Evolutionary conservation across 2,329 filamentous ascomycete species (phyloP).

Genomic region (Alternaria brassicicola): DNA sequence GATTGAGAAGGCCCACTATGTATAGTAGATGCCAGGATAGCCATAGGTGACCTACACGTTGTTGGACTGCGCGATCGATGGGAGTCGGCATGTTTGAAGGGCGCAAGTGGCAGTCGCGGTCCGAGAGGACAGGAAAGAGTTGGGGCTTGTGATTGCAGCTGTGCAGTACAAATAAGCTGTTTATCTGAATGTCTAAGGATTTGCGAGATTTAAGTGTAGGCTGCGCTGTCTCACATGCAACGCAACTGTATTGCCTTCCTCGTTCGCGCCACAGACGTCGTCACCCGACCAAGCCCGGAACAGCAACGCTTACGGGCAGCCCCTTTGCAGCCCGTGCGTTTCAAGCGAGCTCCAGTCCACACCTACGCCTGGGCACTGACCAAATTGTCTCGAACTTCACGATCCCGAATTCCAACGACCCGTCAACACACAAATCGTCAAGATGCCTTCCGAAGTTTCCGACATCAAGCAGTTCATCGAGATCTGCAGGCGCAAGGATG

Average conservation of each 20-base stretch:
- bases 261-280: slow-evolving; percentile 34
- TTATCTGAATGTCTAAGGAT: neutral
- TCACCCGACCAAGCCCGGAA: slow-evolving; percentile 29
- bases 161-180: neutral
- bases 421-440: slow-evolving; percentile 61
- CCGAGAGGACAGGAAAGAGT: neutral
- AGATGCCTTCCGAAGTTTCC: slow-evolving; percentile 96
- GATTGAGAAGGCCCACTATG: slow-evolving; percentile 24
- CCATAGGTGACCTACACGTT: slow-evolving; percentile 46
- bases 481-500: slow-evolving; percentile 99
- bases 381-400: slow-evolving; percentile 21
- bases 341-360: slow-evolving; percentile 46
- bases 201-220: slow-evolving; percentile 3
- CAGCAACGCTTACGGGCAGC: slow-evolving; percentile 27
- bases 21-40: slow-evolving; percentile 30
- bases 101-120: neutral
- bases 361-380: slow-evolving; percentile 3
- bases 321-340: slow-evolving; percentile 37
- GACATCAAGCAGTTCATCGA: slow-evolving; percentile 99
- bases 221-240: slow-evolving; percentile 18
- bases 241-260: slow-evolving; percentile 4
- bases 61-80: slow-evolving; percentile 55
- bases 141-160: neutral
- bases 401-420: slow-evolving; percentile 30
- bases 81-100: slow-evolving; percentile 55